Evolutionary conservation across 1,284 basidiomycete species (phyloP).

Genomic region (Phellopilus nigrolimitatus): DNA sequence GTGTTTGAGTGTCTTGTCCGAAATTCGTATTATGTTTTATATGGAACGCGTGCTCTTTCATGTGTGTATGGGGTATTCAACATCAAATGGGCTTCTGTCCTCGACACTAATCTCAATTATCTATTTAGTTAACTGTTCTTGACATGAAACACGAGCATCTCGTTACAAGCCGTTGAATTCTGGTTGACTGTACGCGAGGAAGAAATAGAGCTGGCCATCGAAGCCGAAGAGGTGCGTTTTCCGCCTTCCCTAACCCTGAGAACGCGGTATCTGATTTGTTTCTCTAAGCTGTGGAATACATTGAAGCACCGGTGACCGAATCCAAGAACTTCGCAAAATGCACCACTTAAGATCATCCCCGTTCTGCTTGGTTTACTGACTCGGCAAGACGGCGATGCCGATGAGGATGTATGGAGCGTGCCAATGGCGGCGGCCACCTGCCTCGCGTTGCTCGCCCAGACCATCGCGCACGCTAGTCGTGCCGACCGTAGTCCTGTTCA

Average conservation of each 20-base stretch:
- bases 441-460: slow-evolving; percentile 83
- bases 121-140: slow-evolving; percentile 83
- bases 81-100: slow-evolving; percentile 1
- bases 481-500: slow-evolving; percentile 92
- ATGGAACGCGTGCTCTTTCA: slow-evolving; percentile 99
- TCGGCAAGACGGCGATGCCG: slow-evolving; percentile 93
- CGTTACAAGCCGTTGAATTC: slow-evolving; percentile 96
- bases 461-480: slow-evolving; percentile 92
- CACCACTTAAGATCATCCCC: slow-evolving; percentile 91
- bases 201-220: slow-evolving; percentile 90
- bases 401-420: slow-evolving; percentile 99
- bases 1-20: slow-evolving; percentile 95
- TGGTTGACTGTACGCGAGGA: slow-evolving; percentile 99
- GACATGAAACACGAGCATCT: slow-evolving; percentile 95
- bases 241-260: background rate
- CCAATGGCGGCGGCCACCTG: slow-evolving; percentile 98
- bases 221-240: slow-evolving; percentile 77
- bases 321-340: slow-evolving; percentile 91
- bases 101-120: slow-evolving; percentile 10
- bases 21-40: slow-evolving; percentile 98
- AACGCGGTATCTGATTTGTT: slow-evolving; percentile 19
- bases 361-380: slow-evolving; percentile 88
- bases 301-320: slow-evolving; percentile 84
- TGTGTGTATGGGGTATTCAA: no score
- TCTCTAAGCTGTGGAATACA: slow-evolving; percentile 81